These are phyloP conservation scores for Melampsora larici-populina DNA, from an alignment of 1,284 basidiomycete genomes.

Conservation along the genomic window DNA sequence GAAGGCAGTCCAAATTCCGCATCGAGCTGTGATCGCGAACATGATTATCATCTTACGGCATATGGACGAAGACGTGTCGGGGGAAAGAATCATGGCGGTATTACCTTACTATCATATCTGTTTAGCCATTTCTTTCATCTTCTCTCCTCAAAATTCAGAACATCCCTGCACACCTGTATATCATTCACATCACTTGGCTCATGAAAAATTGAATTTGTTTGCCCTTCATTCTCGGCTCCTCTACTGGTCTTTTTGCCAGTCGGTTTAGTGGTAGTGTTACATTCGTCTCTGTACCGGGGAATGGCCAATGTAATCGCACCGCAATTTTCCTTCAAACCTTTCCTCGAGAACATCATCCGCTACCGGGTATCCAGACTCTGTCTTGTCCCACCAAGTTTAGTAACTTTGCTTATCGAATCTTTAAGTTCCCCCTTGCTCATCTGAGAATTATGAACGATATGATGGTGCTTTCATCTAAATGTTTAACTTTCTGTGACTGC, in stretches of 20 bases:
- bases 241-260: neutral
- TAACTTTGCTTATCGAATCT: neutral
- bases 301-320: constrained; percentile 1
- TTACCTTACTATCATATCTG: constrained; percentile 23
- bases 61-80: neutral
- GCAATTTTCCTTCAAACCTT: neutral
- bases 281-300: neutral
- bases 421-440: neutral
- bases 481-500: neutral
- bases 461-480: neutral
- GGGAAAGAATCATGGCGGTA: constrained; percentile 3
- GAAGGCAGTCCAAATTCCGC: constrained; percentile 59
- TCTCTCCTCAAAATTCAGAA: neutral
- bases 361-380: neutral
- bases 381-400: constrained; percentile 18
- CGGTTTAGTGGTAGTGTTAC: constrained; percentile 17
- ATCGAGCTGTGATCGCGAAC: constrained; percentile 8
- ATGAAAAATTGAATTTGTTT: neutral
- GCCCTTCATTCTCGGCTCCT: neutral
- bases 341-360: neutral
- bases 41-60: neutral
- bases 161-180: neutral
- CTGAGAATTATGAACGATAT: neutral
- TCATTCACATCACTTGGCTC: neutral
- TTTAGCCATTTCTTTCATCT: neutral